Evolutionary conservation across 352 stramenopile genomes (phyloP).

Genomic region (Phytophthora pini): DNA sequence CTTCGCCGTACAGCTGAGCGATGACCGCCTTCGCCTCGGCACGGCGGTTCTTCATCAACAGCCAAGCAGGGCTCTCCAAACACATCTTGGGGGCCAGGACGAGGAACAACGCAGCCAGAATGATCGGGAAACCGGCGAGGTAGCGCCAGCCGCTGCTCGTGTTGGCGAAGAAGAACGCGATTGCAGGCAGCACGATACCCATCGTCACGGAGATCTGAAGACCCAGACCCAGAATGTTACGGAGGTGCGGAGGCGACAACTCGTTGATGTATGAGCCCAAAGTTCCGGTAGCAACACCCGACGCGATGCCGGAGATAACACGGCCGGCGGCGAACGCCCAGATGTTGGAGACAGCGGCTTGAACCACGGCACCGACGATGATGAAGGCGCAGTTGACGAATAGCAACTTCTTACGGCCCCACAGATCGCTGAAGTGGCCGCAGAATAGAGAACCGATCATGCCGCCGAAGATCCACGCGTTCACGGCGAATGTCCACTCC

Average conservation of each 20-base stretch:
- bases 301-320: conserved; percentile 29
- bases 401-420: conserved; percentile 29
- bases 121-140: conserved; percentile 40
- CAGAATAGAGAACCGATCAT: conserved; percentile 27
- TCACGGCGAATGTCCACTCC: conserved; percentile 29
- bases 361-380: conserved; percentile 39
- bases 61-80: conserved; percentile 44
- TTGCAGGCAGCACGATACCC: conserved; percentile 50
- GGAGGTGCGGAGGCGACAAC: conserved; percentile 29
- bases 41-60: conserved; percentile 31
- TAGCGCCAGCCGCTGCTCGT: conserved; percentile 52
- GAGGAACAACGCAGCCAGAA: conserved; percentile 52
- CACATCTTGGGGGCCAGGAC: conserved; percentile 46
- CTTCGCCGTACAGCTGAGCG: conserved; percentile 36
- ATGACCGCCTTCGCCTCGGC: conserved; percentile 36
- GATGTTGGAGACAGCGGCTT: conserved; percentile 32
- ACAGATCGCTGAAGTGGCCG: conserved; percentile 24
- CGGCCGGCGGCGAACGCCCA: conserved; percentile 40
- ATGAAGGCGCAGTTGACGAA: conserved; percentile 44
- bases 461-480: conserved; percentile 30
- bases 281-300: conserved; percentile 33
- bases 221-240: conserved; percentile 30
- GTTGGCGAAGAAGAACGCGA: conserved; percentile 68
- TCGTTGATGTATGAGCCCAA: conserved; percentile 47
- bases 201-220: conserved; percentile 58